Base-by-base conservation (phyloP, 345 rosid genomes). In the Draba incana region DNA sequence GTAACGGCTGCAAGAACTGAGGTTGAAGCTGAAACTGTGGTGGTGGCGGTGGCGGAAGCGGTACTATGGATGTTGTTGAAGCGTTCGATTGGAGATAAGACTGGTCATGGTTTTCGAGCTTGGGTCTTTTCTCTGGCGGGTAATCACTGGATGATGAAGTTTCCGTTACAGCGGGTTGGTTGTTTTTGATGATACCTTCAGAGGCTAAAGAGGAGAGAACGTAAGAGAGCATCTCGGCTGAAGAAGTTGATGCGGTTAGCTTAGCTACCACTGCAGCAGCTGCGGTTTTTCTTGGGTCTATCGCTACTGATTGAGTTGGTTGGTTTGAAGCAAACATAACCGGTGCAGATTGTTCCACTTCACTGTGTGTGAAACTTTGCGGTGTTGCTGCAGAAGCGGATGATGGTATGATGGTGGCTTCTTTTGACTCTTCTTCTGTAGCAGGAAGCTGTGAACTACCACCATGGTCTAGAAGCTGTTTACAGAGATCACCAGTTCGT, bases 121-220 rank as follows among this genome's bases (percentile, higher is more conserved):
- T 94, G n/a, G 86, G 80, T 78, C 90, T 81, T 78, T 94, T 94
- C 62, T 87, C 97, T 0, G 84, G 62, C n/a, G 81, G 84, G 56
- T 66, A 76, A 66, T 87, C 89, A 1, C 49, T 57, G 3, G 85
- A 70, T 16, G 88, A 57, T 24, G 84, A 66, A 9, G 71, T 6
- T 50, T 70, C 75, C 25, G 56, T 48, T 33, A 69, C 62, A 62
- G 65, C 69, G 24, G 70, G 65, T 35, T 57, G 30, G 46, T 38
- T 67, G 72, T 84, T 81, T 41, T 81, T 80, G 2, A 86, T 85
- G 78, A 84, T 81, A 25, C 88, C 93, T 77, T 92, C 97, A 10
- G 99, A 89, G 55, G 93, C 97, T 27, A 94, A 84, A 51, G 99
- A 89, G 24, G 98, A 89, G 47, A 94, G 89, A 49, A 91, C 99